These are phyloP conservation scores for Pythium sukuiense DNA, from an alignment of 352 stramenopile genomes.

Conservation along the genomic window DNA sequence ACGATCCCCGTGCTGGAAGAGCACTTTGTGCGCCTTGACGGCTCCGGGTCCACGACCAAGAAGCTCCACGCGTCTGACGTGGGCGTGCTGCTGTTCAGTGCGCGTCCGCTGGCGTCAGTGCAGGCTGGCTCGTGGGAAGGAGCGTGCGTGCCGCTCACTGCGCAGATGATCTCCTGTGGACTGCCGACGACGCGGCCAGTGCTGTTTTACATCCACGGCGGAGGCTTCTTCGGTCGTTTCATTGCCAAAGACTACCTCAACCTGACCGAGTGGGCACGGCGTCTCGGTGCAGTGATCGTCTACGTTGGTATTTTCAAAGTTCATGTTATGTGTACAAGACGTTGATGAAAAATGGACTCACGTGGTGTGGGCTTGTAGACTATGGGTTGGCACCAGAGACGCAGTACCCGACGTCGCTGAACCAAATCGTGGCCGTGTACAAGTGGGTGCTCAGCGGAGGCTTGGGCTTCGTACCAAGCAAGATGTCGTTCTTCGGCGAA, in stretches of 20 bases:
- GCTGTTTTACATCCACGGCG: slow-evolving; percentile 86
- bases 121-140: slow-evolving; percentile 69
- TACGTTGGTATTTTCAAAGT: slow-evolving; percentile 69
- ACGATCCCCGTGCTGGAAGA: slow-evolving; percentile 67
- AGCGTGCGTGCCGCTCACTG: slow-evolving; percentile 49
- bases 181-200: slow-evolving; percentile 68
- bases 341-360: too few relatives aligned
- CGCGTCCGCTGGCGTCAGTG: slow-evolving; percentile 60
- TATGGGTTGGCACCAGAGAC: slow-evolving; percentile 81
- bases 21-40: slow-evolving; percentile 58
- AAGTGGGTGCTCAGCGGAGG: slow-evolving; percentile 79
- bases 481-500: slow-evolving; percentile 80
- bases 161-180: slow-evolving; percentile 67
- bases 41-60: slow-evolving; percentile 34
- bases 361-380: slow-evolving; percentile 41
- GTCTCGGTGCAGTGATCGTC: slow-evolving; percentile 79
- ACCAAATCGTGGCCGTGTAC: slow-evolving; percentile 84
- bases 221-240: slow-evolving; percentile 87
- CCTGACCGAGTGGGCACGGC: slow-evolving; percentile 65
- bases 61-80: slow-evolving; percentile 54
- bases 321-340: too few relatives aligned
- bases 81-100: slow-evolving; percentile 70
- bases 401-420: slow-evolving; percentile 76
- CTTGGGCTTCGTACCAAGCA: slow-evolving; percentile 67
- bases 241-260: slow-evolving; percentile 86